Conservation (phyloP, 1,284 basidiomycete genomes). For the Cryptococcus neoformans region DNA sequence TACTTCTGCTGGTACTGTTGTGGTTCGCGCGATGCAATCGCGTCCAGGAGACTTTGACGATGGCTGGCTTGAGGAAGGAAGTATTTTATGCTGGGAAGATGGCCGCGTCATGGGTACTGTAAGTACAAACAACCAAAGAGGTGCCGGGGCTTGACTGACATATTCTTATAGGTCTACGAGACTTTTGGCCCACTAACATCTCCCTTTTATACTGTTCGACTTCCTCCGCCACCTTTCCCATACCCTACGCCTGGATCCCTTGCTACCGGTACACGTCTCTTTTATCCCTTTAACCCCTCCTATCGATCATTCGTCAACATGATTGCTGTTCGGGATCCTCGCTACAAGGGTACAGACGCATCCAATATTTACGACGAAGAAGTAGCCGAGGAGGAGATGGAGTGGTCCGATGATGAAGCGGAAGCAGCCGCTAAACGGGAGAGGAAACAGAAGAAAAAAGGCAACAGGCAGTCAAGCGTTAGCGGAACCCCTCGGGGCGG, state of each 20-base stretch:
- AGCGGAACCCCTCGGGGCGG: slow-evolving; percentile 1
- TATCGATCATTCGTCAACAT: slow-evolving; percentile 53
- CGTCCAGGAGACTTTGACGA: slow-evolving; percentile 35
- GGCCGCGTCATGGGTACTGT: slow-evolving; percentile 54
- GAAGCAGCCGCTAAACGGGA: slow-evolving; percentile 53
- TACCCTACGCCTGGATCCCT: slow-evolving; percentile 29
- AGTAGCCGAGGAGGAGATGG: slow-evolving; percentile 54
- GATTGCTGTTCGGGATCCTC: slow-evolving; percentile 49
- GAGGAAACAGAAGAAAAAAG: slow-evolving; percentile 26
- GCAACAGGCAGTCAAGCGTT: slow-evolving; percentile 7
- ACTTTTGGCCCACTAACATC: slow-evolving; percentile 57
- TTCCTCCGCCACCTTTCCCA: slow-evolving; percentile 46
- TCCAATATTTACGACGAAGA: slow-evolving; percentile 58
- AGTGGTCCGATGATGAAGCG: slow-evolving; percentile 57
- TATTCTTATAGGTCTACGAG: slow-evolving; percentile 50
- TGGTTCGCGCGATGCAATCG: slow-evolving; percentile 46
- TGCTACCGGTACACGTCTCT: slow-evolving; percentile 41
- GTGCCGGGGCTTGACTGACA: neutral
- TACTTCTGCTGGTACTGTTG: slow-evolving; percentile 48
- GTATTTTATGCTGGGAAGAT: slow-evolving; percentile 53
- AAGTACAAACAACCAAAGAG: slow-evolving; percentile 14
- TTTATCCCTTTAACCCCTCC: slow-evolving; percentile 47
- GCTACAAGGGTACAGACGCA: slow-evolving; percentile 55
- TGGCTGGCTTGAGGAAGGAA: slow-evolving; percentile 54
- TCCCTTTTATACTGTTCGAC: slow-evolving; percentile 53